Evolutionary conservation across 176 grass and related monocot genomes (phyloP), one percentile per base, ranked within the genome.

Genomic region (Lolium multiflorum): DNA sequence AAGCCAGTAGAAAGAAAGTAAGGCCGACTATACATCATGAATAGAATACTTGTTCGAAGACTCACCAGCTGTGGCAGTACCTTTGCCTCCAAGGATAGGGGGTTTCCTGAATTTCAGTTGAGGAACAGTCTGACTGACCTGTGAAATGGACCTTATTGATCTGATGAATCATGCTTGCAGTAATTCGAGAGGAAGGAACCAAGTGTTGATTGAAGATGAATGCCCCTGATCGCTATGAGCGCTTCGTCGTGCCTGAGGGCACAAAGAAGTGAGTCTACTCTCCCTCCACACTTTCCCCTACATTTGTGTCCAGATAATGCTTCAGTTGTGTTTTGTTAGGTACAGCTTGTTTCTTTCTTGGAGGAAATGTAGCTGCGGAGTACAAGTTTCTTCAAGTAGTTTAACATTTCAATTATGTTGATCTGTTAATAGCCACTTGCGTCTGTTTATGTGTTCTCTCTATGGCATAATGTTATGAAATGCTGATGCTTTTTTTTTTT

Each of bases 11-110:
- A 93, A 35, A 35, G 31, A 35, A 94, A 93, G 60, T 89, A 94
- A 91, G 83, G 72, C 74, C 31, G 91, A 84, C 76, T 79, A 88
- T 82, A 57, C 87, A 61, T 79, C 83, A n/a, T 92, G 90, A 73
- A 79, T 99, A 28, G 90, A 97, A 72, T 94, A 99, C 76, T 91
- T 99, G 79, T 94, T 99, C 71, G 97, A 94, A 87, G 94, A 92
- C 67, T 93, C 94, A 1, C 92, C 94, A 81, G 17, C 89, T 85
- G 63, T 96, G 76, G 59, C 75, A 48, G 13, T 83, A 62, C 92
- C 94, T 81, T 93, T 3, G 31, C 11, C 16, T 68, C 31, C 16
- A 68, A 68, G 65, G 15, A 68, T 68, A 68, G 6, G 20, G 43
- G 20, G 70, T 46, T 48, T 43, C 41, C 5, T 26, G 44, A 74